Conservation (phyloP, 2,329 filamentous ascomycete species). For the Pseudogymnoascus sp. region DNA sequence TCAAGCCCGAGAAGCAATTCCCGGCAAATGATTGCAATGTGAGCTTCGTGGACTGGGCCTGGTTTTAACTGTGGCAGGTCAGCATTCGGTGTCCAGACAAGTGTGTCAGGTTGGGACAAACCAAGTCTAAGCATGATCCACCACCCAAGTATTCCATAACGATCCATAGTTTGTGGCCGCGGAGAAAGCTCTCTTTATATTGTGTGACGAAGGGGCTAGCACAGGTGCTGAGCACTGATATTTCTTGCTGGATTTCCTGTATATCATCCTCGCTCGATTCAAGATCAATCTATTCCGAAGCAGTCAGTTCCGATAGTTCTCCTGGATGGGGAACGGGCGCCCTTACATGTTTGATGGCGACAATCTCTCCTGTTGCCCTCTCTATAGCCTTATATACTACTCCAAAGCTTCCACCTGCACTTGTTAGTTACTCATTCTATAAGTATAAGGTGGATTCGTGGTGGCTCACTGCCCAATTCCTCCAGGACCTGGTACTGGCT, state of each 20-base stretch:
- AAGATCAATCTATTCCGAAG: slow-evolving; percentile 76
- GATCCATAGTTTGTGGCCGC: slow-evolving; percentile 96
- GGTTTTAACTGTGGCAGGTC: slow-evolving; percentile 65
- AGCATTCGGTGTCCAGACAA: slow-evolving; percentile 11
- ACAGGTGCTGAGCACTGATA: slow-evolving; percentile 90
- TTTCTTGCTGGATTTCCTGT: slow-evolving; percentile 95
- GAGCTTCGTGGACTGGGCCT: slow-evolving; percentile 76
- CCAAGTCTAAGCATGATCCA: slow-evolving; percentile 88
- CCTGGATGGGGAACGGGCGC: slow-evolving; percentile 14
- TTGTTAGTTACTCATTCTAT: not conserved
- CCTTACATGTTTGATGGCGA: slow-evolving; percentile 91
- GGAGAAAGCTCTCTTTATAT: slow-evolving; percentile 94
- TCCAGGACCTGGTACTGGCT: slow-evolving; percentile 90
- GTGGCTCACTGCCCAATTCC: slow-evolving; percentile 79
- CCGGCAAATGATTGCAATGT: slow-evolving; percentile 90
- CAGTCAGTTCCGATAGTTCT: slow-evolving; percentile 14
- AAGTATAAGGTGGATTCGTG: not conserved
- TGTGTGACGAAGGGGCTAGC: slow-evolving; percentile 89
- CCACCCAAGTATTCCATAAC: slow-evolving; percentile 98
- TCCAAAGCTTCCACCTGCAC: slow-evolving; percentile 85
- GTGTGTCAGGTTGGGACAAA: slow-evolving; percentile 33
- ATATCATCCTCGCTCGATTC: slow-evolving; percentile 99
- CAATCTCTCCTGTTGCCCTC: slow-evolving; percentile 79
- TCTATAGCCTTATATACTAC: slow-evolving; percentile 97
- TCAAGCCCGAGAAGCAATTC: slow-evolving; percentile 85